Conservation (phyloP, 2,329 filamentous ascomycete genomes). For the Colletotrichum gigasporum region DNA sequence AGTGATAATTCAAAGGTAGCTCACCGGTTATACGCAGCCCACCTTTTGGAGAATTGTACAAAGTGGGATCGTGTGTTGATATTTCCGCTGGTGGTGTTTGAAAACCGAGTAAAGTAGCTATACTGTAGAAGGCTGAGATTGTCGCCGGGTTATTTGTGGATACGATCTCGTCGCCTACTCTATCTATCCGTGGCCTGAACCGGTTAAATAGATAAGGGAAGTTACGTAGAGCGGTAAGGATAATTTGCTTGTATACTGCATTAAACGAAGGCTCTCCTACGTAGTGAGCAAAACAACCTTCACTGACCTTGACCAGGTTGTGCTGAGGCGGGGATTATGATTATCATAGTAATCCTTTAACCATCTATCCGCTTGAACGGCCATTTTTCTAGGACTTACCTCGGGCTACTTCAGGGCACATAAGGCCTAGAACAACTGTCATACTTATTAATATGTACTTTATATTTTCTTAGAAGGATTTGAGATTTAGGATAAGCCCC, state of each 20-base stretch:
- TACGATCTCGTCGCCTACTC: neutral
- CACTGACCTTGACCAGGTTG: neutral
- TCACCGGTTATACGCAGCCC: too few species aligned
- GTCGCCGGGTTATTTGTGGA: neutral
- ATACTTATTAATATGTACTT: neutral
- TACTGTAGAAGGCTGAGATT: neutral
- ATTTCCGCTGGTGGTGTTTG: neutral
- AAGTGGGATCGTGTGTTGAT: too few species aligned
- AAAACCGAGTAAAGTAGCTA: neutral
- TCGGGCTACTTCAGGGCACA: neutral
- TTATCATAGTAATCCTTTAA: neutral
- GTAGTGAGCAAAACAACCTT: neutral
- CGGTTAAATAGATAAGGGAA: neutral
- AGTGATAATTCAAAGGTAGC: too few species aligned
- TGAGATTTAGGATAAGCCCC: neutral
- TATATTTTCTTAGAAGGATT: neutral
- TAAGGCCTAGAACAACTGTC: neutral
- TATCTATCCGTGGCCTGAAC: neutral
- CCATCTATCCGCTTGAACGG: too few species aligned
- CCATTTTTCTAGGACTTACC: neutral
- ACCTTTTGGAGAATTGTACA: too few species aligned
- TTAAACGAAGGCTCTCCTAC: neutral
- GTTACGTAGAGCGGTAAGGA: neutral
- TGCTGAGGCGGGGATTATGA: neutral
- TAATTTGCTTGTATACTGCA: neutral